Conservation (phyloP, 352 stramenopile species). For the Pythium monospermum region DNA sequence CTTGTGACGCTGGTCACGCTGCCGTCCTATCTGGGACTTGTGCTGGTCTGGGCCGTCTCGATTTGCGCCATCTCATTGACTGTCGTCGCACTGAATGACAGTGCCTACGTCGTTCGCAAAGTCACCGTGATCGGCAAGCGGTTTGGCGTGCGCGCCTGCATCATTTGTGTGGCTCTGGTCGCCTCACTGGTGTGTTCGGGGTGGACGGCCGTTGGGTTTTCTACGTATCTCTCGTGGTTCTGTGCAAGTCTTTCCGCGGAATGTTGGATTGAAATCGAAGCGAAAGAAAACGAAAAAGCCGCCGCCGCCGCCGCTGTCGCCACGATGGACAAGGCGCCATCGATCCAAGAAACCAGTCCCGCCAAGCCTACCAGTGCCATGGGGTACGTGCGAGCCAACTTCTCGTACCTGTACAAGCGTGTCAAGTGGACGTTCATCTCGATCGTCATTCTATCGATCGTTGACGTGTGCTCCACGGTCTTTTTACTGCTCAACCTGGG, state of each 20-base stretch:
- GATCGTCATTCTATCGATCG: slow-evolving; percentile 58
- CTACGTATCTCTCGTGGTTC: slow-evolving; percentile 55
- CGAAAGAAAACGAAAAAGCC: slow-evolving; percentile 15
- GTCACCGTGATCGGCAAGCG: slow-evolving; percentile 25
- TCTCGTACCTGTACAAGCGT: slow-evolving; percentile 59
- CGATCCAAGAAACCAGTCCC: not conserved
- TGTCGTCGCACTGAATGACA: slow-evolving; percentile 41
- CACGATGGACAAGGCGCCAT: not conserved
- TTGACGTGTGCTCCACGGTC: slow-evolving; percentile 67
- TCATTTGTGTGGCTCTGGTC: slow-evolving; percentile 39
- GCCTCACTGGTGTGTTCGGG: slow-evolving; percentile 41
- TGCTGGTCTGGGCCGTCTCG: slow-evolving; percentile 42
- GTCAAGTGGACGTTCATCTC: slow-evolving; percentile 75
- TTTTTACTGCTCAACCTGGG: slow-evolving; percentile 42
- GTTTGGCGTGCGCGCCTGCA: slow-evolving; percentile 33
- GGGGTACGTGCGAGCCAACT: slow-evolving; percentile 26
- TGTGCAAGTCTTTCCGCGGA: slow-evolving; percentile 60
- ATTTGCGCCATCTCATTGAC: slow-evolving; percentile 43
- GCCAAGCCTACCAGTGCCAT: slow-evolving; percentile 17
- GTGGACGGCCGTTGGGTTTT: slow-evolving; percentile 44
- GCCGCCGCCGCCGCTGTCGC: not conserved
- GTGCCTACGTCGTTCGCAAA: slow-evolving; percentile 31
- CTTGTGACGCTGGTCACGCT: slow-evolving; percentile 37
- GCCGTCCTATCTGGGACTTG: slow-evolving; percentile 32
- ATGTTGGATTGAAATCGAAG: slow-evolving; percentile 71